These are phyloP conservation scores for Cadophora malorum DNA, from an alignment of 2,329 filamentous ascomycete species.

Conservation along the genomic window DNA sequence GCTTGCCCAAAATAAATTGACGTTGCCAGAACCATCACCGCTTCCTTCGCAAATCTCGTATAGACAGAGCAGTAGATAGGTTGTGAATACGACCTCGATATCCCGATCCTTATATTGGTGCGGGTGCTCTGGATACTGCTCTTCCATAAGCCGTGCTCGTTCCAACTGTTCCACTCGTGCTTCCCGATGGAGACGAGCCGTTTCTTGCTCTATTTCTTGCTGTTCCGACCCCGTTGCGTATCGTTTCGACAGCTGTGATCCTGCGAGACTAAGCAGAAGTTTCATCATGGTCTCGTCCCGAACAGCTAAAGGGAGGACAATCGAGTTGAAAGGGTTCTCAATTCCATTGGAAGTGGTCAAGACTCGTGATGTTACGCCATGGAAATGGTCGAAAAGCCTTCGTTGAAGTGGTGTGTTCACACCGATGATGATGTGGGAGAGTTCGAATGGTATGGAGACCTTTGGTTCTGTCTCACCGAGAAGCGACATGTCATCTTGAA, in stretches of 20 bases:
- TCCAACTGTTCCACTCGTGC: conserved; percentile 24
- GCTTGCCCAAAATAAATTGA: conserved; percentile 32
- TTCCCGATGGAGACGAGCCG: conserved; percentile 27
- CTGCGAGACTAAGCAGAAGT: conserved; percentile 33
- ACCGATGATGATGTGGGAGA: conserved; percentile 32
- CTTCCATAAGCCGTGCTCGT: conserved; percentile 22
- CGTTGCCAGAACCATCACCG: conserved; percentile 25
- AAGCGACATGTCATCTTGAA: not conserved
- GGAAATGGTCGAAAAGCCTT: conserved; percentile 36
- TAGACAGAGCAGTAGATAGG: conserved; percentile 34
- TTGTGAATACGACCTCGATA: conserved; percentile 26
- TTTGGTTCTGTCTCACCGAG: conserved; percentile 1
- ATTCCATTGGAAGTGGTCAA: conserved; percentile 28
- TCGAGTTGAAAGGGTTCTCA: conserved; percentile 30
- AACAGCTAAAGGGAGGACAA: conserved; percentile 35
- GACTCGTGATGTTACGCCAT: conserved; percentile 26
- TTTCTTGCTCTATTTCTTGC: conserved; percentile 25
- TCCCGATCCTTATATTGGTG: conserved; percentile 1
- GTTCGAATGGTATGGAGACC: conserved; percentile 9
- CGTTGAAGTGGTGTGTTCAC: conserved; percentile 31
- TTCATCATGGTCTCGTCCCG: conserved; percentile 33
- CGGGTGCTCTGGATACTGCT: not conserved
- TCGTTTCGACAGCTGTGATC: conserved; percentile 32
- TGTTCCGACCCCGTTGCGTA: conserved; percentile 5
- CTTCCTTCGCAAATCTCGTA: conserved; percentile 37